phyloP scores from a whole-genome alignment of 164 flowering plant species.

The Chimonanthus salicifolius region DNA sequence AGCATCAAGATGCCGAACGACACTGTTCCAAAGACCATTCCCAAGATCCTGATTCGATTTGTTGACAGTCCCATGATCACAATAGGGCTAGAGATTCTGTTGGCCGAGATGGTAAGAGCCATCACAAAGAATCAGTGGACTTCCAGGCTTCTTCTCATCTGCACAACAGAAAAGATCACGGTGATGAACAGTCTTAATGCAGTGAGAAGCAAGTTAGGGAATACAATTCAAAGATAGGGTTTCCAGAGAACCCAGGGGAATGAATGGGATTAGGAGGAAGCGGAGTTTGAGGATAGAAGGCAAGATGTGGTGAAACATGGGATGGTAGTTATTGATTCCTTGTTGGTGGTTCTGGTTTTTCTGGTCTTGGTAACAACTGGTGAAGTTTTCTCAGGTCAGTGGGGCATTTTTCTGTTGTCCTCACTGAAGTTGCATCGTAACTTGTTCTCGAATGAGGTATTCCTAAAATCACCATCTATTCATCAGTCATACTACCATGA shows the following conservation, averaged over 20 bases:
- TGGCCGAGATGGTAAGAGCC: not conserved
- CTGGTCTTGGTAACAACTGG: no score
- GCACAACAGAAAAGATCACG: slow-evolving; percentile 59
- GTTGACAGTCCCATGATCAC: not conserved
- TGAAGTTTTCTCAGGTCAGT: no score
- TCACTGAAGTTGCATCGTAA: no score
- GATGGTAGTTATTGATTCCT: no score
- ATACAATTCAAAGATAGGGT: slow-evolving; percentile 25
- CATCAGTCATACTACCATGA: no score
- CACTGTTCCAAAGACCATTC: not conserved
- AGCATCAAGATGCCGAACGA: slow-evolving; percentile 1
- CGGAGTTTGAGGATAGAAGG: not conserved
- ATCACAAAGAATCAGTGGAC: slow-evolving; percentile 5
- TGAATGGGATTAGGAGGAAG: slow-evolving; percentile 13
- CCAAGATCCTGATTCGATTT: not conserved
- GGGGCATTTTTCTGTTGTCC: no score
- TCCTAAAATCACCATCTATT: no score
- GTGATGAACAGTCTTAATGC: slow-evolving; percentile 36
- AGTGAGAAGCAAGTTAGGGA: slow-evolving; percentile 41
- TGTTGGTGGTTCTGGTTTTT: no score
- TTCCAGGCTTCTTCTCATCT: slow-evolving; percentile 6
- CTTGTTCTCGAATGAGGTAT: no score
- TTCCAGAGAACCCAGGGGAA: slow-evolving; percentile 10
- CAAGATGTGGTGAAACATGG: slow-evolving; percentile 3
- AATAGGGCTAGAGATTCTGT: slow-evolving; percentile 1